These are phyloP conservation scores for Penicillium pancosmium DNA, from an alignment of 495 filamentous ascomycete genomes.

Conservation along the genomic window DNA sequence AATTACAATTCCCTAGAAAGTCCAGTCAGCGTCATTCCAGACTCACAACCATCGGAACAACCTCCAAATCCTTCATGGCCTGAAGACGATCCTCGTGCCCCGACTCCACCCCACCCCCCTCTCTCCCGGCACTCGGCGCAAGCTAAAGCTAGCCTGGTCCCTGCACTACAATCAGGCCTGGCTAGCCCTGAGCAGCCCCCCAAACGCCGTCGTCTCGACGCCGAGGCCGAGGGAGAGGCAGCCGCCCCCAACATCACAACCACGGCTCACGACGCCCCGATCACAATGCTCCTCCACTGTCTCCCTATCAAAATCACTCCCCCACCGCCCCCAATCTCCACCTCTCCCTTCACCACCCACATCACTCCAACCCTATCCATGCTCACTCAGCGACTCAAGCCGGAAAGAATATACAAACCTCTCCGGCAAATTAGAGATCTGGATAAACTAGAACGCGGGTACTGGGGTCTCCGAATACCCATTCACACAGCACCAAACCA, in stretches of 20 bases:
- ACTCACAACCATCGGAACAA: conserved; percentile 36
- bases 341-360: conserved; percentile 42
- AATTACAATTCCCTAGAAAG: conserved; percentile 40
- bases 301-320: conserved; percentile 47
- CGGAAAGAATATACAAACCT: conserved; percentile 54
- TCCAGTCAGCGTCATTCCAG: conserved; percentile 51
- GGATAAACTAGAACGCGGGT: conserved; percentile 63
- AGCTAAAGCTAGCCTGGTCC: background rate
- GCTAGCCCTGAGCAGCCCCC: background rate
- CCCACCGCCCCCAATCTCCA: conserved; percentile 46
- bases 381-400: conserved; percentile 54
- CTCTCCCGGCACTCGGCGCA: background rate
- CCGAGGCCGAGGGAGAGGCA: too few relatives aligned
- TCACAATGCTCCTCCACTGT: background rate
- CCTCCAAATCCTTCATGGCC: background rate
- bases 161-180: background rate
- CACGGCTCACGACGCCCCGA: background rate
- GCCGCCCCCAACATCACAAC: conserved; percentile 5
- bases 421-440: conserved; percentile 50
- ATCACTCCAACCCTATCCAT: conserved; percentile 59
- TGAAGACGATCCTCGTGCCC: background rate
- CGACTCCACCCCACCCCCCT: background rate
- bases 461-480: conserved; percentile 62
- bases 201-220: conserved; percentile 1
- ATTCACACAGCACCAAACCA: conserved; percentile 7